A percentile compares a stretch with the other conserved stretches of the same genome.
Conservation (phyloP, 306 rosid genomes). For the Cajanus cajan region DNA sequence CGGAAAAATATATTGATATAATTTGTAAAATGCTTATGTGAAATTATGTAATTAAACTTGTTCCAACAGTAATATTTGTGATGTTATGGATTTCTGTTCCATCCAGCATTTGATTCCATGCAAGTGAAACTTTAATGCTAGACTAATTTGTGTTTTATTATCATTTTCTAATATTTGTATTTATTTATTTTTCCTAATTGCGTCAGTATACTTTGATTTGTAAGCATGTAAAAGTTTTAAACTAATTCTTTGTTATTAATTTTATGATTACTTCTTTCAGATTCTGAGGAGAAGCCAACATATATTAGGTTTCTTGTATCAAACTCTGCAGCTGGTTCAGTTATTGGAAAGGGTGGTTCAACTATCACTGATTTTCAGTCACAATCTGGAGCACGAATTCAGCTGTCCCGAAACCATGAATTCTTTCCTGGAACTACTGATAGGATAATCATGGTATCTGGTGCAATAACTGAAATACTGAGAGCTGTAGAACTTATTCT, state of each 20-base stretch:
- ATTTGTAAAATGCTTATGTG: background rate
- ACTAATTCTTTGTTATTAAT: conserved; percentile 17
- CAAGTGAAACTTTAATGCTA: background rate
- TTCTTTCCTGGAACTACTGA: conserved; percentile 99
- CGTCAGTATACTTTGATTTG: conserved; percentile 12
- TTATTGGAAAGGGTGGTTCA: conserved; percentile 99
- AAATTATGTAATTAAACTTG: background rate
- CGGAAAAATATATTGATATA: background rate
- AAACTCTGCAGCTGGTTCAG: conserved; percentile 99
- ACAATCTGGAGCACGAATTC: conserved; percentile 97
- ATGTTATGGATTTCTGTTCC: background rate
- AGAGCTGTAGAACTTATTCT: conserved; percentile 92
- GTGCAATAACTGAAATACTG: conserved; percentile 68
- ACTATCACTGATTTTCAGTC: conserved; percentile 99
- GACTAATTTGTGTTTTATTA: background rate
- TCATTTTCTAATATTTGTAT: background rate
- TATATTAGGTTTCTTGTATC: conserved; percentile 93
- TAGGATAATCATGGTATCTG: conserved; percentile 97
- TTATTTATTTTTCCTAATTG: background rate
- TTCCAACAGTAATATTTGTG: background rate
- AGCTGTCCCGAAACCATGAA: conserved; percentile 91
- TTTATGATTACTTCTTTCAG: conserved; percentile 50
- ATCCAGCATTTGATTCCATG: background rate
- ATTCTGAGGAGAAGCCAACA: conserved; percentile 78
- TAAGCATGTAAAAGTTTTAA: background rate